Conservation (phyloP, 2,329 filamentous ascomycete species). For the Alternaria burnsii region DNA sequence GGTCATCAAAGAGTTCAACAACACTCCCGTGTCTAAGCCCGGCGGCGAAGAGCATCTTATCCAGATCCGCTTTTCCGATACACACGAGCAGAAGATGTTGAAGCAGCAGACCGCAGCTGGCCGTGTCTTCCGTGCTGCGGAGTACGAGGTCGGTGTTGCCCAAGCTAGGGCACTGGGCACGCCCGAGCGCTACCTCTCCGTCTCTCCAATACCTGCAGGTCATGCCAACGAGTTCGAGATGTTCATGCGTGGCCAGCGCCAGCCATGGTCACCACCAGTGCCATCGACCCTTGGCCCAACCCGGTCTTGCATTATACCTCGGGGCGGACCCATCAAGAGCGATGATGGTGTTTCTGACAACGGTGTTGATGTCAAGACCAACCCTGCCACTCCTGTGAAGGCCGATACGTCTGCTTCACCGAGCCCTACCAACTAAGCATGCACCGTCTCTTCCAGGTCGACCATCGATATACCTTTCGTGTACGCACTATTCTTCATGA, state of each 20-base stretch:
- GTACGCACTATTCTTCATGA: conserved; percentile 43
- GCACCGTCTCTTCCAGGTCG: conserved; percentile 6
- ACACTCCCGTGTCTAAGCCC: conserved; percentile 64
- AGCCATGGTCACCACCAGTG: conserved; percentile 46
- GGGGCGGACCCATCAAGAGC: conserved; percentile 36
- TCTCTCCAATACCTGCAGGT: conserved; percentile 45
- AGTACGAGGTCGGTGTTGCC: conserved; percentile 69
- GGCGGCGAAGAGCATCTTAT: conserved; percentile 79
- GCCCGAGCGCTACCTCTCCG: conserved; percentile 46
- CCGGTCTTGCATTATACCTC: conserved; percentile 40
- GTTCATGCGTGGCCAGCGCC: conserved; percentile 47
- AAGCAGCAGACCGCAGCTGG: conserved; percentile 96
- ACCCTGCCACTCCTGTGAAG: conserved; percentile 48
- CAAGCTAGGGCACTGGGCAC: conserved; percentile 48
- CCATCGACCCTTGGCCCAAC: conserved; percentile 47
- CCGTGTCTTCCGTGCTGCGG: conserved; percentile 93
- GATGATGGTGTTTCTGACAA: conserved; percentile 43
- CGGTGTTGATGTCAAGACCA: conserved; percentile 41
- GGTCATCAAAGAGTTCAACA: conserved; percentile 87
- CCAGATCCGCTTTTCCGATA: conserved; percentile 96
- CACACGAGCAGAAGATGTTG: conserved; percentile 92
- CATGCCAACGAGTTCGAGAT: conserved; percentile 51
- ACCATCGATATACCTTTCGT: conserved; percentile 25
- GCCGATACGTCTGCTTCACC: conserved; percentile 36
- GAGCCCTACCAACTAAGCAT: conserved; percentile 39